These are phyloP conservation scores for Eimeria maxima DNA, from an alignment of 169 alveolate species.

Conservation along the genomic window DNA sequence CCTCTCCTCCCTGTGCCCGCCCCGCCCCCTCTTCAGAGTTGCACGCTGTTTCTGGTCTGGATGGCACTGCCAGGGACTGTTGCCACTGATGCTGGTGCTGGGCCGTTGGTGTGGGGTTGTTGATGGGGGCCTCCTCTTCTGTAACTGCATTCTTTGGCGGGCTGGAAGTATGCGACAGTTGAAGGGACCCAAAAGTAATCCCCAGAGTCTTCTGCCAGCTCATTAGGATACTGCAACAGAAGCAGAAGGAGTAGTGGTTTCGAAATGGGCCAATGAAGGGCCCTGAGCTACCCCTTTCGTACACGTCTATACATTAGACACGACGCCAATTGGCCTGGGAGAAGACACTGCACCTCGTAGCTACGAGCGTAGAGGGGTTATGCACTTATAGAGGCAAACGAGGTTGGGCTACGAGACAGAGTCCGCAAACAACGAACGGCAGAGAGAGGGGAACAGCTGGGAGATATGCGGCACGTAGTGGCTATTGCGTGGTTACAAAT, in stretches of 20 bases:
- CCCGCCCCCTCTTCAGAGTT: background rate
- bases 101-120: background rate
- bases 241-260: background rate
- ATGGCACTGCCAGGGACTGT: background rate
- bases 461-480: background rate
- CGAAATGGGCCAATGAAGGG: background rate
- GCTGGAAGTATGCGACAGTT: background rate
- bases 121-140: background rate
- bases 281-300: too few relatives aligned
- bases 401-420: background rate
- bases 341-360: background rate
- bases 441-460: background rate
- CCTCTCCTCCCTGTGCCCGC: background rate
- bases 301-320: background rate
- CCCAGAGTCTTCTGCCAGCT: constrained; percentile 59
- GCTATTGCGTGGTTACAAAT: background rate
- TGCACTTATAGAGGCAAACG: background rate
- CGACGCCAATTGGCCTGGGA: background rate
- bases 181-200: constrained; percentile 4
- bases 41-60: background rate
- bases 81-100: background rate
- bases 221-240: constrained; percentile 14
- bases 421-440: background rate
- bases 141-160: background rate
- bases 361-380: background rate